phyloP scores from a whole-genome alignment of 2,329 filamentous ascomycete species.

The Coniochaeta hoffmannii region DNA sequence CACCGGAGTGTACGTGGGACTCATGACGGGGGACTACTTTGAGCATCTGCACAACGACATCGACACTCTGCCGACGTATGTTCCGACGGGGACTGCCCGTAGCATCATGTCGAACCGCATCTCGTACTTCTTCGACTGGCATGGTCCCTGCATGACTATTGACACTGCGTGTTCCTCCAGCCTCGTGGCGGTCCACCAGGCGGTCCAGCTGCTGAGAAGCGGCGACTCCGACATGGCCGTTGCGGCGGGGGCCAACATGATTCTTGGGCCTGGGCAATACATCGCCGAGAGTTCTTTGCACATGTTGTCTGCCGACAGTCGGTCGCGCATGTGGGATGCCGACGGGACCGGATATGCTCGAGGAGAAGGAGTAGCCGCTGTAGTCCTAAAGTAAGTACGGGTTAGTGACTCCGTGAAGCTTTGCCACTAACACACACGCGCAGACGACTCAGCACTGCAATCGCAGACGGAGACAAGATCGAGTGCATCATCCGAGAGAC shows the following conservation, averaged over 20 bases:
- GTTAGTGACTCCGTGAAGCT: no score
- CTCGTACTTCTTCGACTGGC: constrained; percentile 31
- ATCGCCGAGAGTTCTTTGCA: constrained; percentile 24
- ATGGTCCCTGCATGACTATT: constrained; percentile 30
- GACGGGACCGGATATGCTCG: constrained; percentile 43
- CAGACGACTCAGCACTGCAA: constrained; percentile 31
- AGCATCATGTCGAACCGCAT: constrained; percentile 27
- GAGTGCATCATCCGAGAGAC: constrained; percentile 34
- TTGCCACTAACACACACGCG: no score
- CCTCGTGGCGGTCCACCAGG: constrained; percentile 30
- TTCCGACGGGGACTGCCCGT: constrained; percentile 22
- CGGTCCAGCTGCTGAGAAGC: constrained; percentile 18
- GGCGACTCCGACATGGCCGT: constrained; percentile 23
- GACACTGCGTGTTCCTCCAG: constrained; percentile 37
- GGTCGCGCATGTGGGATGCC: constrained; percentile 34
- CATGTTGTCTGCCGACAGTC: constrained; percentile 27
- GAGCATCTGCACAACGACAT: constrained; percentile 8
- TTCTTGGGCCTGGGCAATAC: constrained; percentile 23
- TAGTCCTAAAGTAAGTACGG: constrained; percentile 46
- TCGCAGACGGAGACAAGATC: constrained; percentile 34
- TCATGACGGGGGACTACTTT: constrained; percentile 18
- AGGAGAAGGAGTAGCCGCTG: constrained; percentile 39
- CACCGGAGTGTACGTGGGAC: constrained; percentile 21
- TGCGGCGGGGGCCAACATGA: constrained; percentile 24
- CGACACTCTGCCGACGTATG: constrained; percentile 16